phyloP scores from a whole-genome alignment of 2,329 filamentous ascomycete species.

The Tolypocladium pustulatum region DNA sequence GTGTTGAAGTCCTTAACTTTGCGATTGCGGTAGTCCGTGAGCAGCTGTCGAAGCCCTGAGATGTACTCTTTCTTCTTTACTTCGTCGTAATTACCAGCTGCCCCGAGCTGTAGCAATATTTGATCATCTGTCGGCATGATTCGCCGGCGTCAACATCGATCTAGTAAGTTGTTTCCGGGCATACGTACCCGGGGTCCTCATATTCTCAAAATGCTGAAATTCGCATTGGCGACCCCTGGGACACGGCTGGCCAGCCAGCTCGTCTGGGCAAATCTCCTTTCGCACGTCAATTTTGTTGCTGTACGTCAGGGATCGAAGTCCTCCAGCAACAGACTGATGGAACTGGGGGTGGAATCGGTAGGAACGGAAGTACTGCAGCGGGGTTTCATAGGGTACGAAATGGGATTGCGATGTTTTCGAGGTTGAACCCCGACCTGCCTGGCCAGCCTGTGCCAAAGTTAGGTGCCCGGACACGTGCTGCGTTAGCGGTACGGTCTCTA shows the following conservation, averaged over 20 bases:
- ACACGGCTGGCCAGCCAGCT: constrained; percentile 60
- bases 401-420: constrained; percentile 7
- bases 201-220: constrained; percentile 61
- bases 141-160: constrained; percentile 36
- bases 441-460: constrained; percentile 12
- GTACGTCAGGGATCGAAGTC: constrained; percentile 84
- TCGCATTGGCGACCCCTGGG: constrained; percentile 60
- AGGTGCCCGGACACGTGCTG: constrained; percentile 2
- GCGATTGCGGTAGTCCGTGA: constrained; percentile 47
- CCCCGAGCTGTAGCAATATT: constrained; percentile 62
- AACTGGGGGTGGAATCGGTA: constrained; percentile 85
- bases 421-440: constrained; percentile 1
- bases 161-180: constrained; percentile 6
- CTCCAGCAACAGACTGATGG: constrained; percentile 56
- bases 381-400: constrained; percentile 64
- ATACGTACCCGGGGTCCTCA: constrained; percentile 27
- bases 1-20: constrained; percentile 55
- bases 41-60: constrained; percentile 48
- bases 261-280: constrained; percentile 65
- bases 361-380: constrained; percentile 70
- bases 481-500: constrained; percentile 17
- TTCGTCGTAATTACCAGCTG: constrained; percentile 51
- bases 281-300: constrained; percentile 79
- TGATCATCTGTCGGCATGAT: constrained; percentile 50
- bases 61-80: constrained; percentile 53